Conservation (phyloP, 495 filamentous ascomycete genomes). For the Daldinia decipiens region DNA sequence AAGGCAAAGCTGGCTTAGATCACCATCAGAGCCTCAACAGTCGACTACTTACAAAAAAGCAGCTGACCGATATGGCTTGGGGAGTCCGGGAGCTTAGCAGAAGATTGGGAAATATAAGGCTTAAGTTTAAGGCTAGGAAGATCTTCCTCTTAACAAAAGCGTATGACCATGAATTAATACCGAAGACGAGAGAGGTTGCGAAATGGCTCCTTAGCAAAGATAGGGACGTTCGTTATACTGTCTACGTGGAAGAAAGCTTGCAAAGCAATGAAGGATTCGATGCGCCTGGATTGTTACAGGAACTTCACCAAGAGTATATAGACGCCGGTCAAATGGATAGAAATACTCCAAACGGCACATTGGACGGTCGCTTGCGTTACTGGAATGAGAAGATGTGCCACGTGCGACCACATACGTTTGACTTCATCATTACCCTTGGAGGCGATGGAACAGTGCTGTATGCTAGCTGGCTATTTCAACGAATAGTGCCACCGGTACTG, state of each 20-base stretch:
- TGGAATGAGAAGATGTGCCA: conserved; percentile 85
- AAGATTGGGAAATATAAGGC: conserved; percentile 77
- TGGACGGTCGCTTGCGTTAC: conserved; percentile 72
- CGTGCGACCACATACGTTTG: conserved; percentile 84
- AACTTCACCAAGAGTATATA: conserved; percentile 48
- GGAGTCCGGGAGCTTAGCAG: conserved; percentile 92
- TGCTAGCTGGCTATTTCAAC: conserved; percentile 95
- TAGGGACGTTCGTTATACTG: conserved; percentile 72
- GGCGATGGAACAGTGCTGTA: conserved; percentile 97
- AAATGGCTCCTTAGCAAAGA: conserved; percentile 87
- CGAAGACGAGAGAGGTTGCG: conserved; percentile 77
- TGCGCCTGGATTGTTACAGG: conserved; percentile 66
- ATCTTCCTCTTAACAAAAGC: conserved; percentile 92
- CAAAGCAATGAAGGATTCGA: conserved; percentile 76
- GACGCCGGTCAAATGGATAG: conserved; percentile 39
- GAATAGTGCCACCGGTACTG: conserved; percentile 92
- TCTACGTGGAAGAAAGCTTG: conserved; percentile 83
- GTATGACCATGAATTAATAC: conserved; percentile 83
- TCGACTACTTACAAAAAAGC: conserved; percentile 85
- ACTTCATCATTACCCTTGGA: conserved; percentile 94
- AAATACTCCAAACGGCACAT: conserved; percentile 60
- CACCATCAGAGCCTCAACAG: conserved; percentile 52
- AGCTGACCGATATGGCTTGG: conserved; percentile 95
- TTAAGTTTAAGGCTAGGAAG: conserved; percentile 81
- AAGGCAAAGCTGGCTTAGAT: conserved; percentile 45